Evolutionary conservation across 1,284 basidiomycete genomes (phyloP).

Genomic region (Omphalotus olearius): DNA sequence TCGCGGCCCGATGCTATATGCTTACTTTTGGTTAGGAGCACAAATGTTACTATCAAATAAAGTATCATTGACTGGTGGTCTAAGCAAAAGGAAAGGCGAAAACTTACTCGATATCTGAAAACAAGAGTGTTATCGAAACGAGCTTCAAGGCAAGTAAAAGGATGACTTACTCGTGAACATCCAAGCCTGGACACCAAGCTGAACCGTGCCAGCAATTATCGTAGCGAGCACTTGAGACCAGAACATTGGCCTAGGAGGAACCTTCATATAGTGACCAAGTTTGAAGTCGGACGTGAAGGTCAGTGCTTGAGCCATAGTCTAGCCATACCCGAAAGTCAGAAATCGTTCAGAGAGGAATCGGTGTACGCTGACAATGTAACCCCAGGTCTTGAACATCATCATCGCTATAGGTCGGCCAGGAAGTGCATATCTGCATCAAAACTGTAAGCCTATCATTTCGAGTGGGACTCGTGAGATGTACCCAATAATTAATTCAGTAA

Average conservation of each 20-base stretch:
- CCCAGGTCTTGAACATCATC: slow-evolving; percentile 32
- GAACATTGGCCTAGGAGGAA: slow-evolving; percentile 17
- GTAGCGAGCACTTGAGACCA: slow-evolving; percentile 36
- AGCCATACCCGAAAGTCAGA: not conserved
- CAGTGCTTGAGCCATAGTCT: slow-evolving; percentile 29
- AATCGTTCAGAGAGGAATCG: too few species aligned
- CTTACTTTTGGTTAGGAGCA: slow-evolving; percentile 37
- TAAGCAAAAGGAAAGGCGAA: not conserved
- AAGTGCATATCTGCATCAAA: slow-evolving; percentile 35
- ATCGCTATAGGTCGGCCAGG: slow-evolving; percentile 38
- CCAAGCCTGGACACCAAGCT: slow-evolving; percentile 47
- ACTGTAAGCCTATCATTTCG: too few species aligned
- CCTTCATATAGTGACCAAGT: slow-evolving; percentile 47
- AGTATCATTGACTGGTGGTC: slow-evolving; percentile 2
- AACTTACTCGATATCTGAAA: slow-evolving; percentile 28
- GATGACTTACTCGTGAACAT: slow-evolving; percentile 31
- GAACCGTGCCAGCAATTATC: slow-evolving; percentile 44
- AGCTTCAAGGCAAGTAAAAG: slow-evolving; percentile 22
- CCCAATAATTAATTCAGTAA: slow-evolving; percentile 26
- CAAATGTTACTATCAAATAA: slow-evolving; percentile 38
- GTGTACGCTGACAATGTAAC: slow-evolving; percentile 31
- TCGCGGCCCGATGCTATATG: slow-evolving; percentile 16
- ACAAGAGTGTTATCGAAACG: slow-evolving; percentile 38
- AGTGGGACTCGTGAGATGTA: slow-evolving; percentile 1
- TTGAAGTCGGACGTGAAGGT: slow-evolving; percentile 47